Conservation (phyloP, 2,329 filamentous ascomycete genomes). For the Fusarium phyllophilum region DNA sequence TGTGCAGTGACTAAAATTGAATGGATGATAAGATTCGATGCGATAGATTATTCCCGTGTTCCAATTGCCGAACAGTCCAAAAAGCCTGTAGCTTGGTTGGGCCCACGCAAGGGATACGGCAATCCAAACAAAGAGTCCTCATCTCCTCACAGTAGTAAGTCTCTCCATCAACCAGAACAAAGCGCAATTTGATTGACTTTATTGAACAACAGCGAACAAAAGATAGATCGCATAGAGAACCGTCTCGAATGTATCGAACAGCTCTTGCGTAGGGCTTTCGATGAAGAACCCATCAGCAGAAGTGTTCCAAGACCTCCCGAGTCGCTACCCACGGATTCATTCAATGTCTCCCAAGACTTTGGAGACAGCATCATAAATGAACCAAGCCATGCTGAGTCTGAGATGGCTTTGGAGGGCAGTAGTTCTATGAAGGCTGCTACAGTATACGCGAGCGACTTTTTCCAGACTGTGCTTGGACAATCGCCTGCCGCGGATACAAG, state of each 20-base stretch:
- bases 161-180: fast-evolving
- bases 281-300: neutral
- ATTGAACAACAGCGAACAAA: neutral
- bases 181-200: neutral
- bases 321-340: neutral
- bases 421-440: neutral
- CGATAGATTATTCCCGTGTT: neutral
- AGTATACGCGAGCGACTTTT: neutral
- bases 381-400: neutral
- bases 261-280: neutral
- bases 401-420: neutral
- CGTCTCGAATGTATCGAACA: neutral
- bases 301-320: neutral
- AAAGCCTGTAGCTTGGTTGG: neutral
- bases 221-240: neutral
- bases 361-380: neutral
- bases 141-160: neutral
- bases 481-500: neutral
- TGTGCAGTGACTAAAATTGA: neutral
- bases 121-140: neutral
- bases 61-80: neutral
- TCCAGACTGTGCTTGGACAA: neutral
- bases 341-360: neutral
- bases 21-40: neutral
- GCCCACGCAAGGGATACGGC: neutral